Evolutionary conservation across 2,329 filamentous ascomycete species (phyloP).

Genomic region (Neofusicoccum parvum): DNA sequence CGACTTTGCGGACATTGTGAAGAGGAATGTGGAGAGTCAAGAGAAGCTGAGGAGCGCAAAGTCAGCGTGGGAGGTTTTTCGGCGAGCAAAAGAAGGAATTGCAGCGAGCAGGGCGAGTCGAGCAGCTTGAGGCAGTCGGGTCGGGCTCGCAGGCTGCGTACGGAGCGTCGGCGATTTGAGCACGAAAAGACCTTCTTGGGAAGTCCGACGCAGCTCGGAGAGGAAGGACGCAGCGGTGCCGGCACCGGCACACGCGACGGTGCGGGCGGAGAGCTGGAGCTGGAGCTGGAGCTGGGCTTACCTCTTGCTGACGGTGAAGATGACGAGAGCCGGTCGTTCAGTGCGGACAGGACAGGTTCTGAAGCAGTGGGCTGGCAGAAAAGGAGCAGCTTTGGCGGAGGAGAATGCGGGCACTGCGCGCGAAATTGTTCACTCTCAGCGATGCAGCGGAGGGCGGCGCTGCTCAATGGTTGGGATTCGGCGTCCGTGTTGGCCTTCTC

Average conservation of each 20-base stretch:
- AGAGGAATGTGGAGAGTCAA: conserved; percentile 18
- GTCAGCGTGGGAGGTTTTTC: neutral
- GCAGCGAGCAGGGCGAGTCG: neutral
- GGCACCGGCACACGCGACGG: conserved; percentile 2
- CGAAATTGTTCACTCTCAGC: conserved; percentile 7
- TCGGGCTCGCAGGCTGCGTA: neutral
- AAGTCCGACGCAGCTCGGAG: conserved; percentile 12
- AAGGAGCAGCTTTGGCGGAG: neutral
- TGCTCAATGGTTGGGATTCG: too few relatives aligned
- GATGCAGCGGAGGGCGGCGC: neutral
- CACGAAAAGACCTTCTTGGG: neutral
- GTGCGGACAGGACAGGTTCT: neutral
- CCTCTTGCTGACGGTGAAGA: conserved; percentile 7
- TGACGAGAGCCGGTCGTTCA: conserved; percentile 1
- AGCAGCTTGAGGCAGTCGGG: neutral
- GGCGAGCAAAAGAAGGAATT: conserved; percentile 8
- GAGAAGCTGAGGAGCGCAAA: neutral
- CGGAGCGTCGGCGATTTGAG: conserved; percentile 5
- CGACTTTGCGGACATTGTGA: conserved; percentile 88
- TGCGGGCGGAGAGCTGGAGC: neutral
- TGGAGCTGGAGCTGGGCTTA: conserved; percentile 2
- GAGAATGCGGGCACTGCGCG: neutral
- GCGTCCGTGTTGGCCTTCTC: neutral
- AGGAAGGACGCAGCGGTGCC: neutral
- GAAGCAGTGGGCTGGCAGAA: neutral